Conservation (phyloP, 805 yeast genomes). For the Nakazawaea wickerhamii region DNA sequence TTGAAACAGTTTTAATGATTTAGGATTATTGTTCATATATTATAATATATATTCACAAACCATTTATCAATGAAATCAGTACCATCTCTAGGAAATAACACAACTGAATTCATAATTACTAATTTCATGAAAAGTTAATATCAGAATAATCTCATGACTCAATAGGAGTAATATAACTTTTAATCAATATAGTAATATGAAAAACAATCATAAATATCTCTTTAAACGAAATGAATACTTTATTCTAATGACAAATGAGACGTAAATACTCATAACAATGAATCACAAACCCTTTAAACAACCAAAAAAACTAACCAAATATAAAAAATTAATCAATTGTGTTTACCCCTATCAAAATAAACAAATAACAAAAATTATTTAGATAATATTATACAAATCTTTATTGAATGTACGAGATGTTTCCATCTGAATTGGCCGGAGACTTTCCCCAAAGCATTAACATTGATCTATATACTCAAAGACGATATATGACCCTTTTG, state of each 20-base stretch:
- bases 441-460: conserved; percentile 80
- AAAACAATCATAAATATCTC: not conserved
- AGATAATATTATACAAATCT: not conserved
- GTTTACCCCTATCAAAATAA: not conserved
- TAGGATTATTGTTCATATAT: no score
- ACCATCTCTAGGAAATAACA: no score
- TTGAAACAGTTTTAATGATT: no score
- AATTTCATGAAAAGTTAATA: conserved; percentile 1
- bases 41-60: no score
- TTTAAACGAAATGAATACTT: not conserved
- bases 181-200: not conserved
- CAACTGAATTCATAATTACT: not conserved
- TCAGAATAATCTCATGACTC: conserved; percentile 12
- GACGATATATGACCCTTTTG: conserved; percentile 38
- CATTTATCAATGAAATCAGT: no score
- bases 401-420: conserved; percentile 24
- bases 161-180: conserved; percentile 17
- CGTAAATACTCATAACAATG: no score
- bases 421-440: conserved; percentile 75
- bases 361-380: not conserved
- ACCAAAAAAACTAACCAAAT: not conserved
- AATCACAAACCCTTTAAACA: not conserved
- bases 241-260: no score
- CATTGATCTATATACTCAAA: conserved; percentile 4
- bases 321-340: not conserved